phyloP scores from a whole-genome alignment of 345 rosid genomes.

The Odontarrhena argentea region DNA sequence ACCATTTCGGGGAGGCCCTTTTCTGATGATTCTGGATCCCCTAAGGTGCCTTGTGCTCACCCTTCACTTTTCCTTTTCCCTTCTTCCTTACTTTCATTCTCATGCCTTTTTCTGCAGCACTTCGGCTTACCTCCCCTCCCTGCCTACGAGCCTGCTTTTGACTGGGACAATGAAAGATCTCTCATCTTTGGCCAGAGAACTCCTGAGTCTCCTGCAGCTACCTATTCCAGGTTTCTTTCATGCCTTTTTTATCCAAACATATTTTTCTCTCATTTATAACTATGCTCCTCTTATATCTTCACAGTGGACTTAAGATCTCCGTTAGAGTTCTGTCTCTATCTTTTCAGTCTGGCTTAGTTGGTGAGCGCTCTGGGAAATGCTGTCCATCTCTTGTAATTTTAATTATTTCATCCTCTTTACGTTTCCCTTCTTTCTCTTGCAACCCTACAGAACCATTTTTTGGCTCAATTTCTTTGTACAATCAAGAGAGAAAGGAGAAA shows the following conservation, averaged over 20 bases:
- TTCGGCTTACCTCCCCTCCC: slow-evolving; percentile 93
- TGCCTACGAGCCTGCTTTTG: slow-evolving; percentile 99
- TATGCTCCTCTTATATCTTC: slow-evolving; percentile 22
- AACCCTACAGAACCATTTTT: slow-evolving; percentile 78
- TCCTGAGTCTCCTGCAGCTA: slow-evolving; percentile 70
- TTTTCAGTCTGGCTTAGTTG: slow-evolving; percentile 88
- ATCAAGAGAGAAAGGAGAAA: slow-evolving; percentile 93
- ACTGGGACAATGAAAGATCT: slow-evolving; percentile 97
- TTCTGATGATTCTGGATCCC: slow-evolving; percentile 56
- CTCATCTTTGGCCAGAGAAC: slow-evolving; percentile 90
- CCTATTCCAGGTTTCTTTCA: slow-evolving; percentile 61
- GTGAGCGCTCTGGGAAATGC: slow-evolving; percentile 49
- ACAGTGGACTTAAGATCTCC: slow-evolving; percentile 94
- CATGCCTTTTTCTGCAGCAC: slow-evolving; percentile 54
- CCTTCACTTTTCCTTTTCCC: background rate
- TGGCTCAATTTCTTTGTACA: slow-evolving; percentile 88
- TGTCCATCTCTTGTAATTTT: slow-evolving; percentile 27
- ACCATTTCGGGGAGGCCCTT: slow-evolving; percentile 83
- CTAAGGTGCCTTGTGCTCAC: slow-evolving; percentile 49
- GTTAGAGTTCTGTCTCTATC: slow-evolving; percentile 84
- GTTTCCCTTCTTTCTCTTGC: slow-evolving; percentile 38
- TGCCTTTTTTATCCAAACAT: background rate
- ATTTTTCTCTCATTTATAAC: slow-evolving; percentile 5
- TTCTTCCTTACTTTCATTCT: slow-evolving; percentile 1
- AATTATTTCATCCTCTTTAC: slow-evolving; percentile 22